Evolutionary conservation across 2,329 filamentous ascomycete species (phyloP).

Genomic region (Penicillium crustosum): DNA sequence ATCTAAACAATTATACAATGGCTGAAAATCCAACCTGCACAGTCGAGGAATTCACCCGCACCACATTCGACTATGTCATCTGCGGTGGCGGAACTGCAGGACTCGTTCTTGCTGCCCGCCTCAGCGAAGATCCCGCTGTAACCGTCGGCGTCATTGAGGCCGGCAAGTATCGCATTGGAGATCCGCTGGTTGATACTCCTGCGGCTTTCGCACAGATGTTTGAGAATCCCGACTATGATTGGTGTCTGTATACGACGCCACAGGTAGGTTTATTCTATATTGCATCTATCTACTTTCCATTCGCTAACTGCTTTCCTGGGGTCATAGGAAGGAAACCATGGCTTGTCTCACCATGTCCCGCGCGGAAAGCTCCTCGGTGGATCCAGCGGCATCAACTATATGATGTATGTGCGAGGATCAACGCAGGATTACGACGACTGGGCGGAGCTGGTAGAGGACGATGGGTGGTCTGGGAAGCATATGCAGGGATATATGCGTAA

Average conservation of each 20-base stretch:
- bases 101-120: conserved; percentile 41
- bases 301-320: background rate
- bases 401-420: conserved; percentile 46
- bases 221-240: conserved; percentile 39
- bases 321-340: conserved; percentile 22
- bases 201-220: conserved; percentile 24
- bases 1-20: background rate
- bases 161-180: conserved; percentile 36
- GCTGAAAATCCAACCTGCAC: conserved; percentile 10
- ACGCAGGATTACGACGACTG: conserved; percentile 35
- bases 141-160: conserved; percentile 49
- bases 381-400: conserved; percentile 38
- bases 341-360: conserved; percentile 24
- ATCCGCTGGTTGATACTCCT: conserved; percentile 31
- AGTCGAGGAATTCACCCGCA: conserved; percentile 14
- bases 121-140: conserved; percentile 46
- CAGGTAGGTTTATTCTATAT: conserved; percentile 17
- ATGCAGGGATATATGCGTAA: conserved; percentile 29
- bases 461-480: conserved; percentile 27
- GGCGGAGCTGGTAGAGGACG: conserved; percentile 31
- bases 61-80: conserved; percentile 39
- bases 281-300: background rate
- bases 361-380: conserved; percentile 38
- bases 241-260: conserved; percentile 32
- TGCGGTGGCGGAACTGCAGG: conserved; percentile 58